Evolutionary conservation across 768 basidiomycete genomes (phyloP), one percentile per base, ranked within the genome.

Genomic region (Infundibulicybe gibba): DNA sequence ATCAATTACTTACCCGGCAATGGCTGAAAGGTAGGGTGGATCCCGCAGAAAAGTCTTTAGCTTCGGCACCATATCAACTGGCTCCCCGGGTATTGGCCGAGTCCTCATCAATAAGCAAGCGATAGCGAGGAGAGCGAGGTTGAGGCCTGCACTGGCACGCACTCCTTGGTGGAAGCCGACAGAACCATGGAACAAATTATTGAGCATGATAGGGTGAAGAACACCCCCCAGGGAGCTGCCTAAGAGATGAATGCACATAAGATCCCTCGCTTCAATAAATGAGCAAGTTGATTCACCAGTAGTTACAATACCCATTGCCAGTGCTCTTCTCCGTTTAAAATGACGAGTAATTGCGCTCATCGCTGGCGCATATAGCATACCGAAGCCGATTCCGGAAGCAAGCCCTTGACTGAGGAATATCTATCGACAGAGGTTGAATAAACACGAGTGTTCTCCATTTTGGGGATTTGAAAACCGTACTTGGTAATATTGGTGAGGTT

Each of bases 141-240:
- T 71, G 42, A 74, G 49, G 3, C 53, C 58, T 12, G 67, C 68
- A 45, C 71, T 74, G 16, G 69, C 63, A 3, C 69, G 63, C 20
- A 74, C 67, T 2, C 65, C 66, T 13, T 64, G 65, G 38, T 67
- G 63, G 49, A 73, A 75, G 11, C 71, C 71, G 15, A 70, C 42
- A 0, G 49, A 49, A 8, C 65, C 57, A 48, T 62, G 55, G 34
- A 72, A 67, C 3, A 72, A 60, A 35, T 70, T 69, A 54, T 85
- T 83, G 25, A 86, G 60, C 69, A 83, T 71, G 53, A 82, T 79
- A 0, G 80, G 79, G 47, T 81, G 79, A 3, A 81, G 45, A 19
- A 78, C 67, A 16, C 78, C 76, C 5, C 82, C 80, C 25, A 25
- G 25, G 8, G 25, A 25, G 25, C 25, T 25, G 3, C 25, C 25